phyloP scores from a whole-genome alignment of 2,329 filamentous ascomycete genomes.

The Fusarium compactum region DNA sequence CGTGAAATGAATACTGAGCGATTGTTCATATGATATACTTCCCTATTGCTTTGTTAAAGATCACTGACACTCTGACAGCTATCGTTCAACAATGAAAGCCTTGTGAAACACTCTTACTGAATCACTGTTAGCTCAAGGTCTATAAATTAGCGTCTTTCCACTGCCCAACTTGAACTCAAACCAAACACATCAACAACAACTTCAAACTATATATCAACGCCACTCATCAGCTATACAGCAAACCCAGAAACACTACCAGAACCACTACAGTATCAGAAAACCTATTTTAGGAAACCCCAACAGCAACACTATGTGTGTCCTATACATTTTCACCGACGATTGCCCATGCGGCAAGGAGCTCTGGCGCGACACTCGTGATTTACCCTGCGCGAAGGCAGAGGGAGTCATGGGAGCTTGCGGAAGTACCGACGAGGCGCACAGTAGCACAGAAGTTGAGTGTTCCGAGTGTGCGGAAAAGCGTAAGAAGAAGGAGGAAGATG shows the following conservation, averaged over 20 bases:
- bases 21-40: accelerated
- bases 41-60: accelerated
- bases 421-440: background rate
- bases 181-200: background rate
- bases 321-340: background rate
- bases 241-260: background rate
- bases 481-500: background rate
- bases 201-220: background rate
- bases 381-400: accelerated
- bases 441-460: background rate
- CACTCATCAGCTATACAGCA: background rate
- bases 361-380: background rate
- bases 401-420: background rate
- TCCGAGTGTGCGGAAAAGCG: background rate
- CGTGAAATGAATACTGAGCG: accelerated
- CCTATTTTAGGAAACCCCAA: background rate
- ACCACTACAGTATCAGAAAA: no score
- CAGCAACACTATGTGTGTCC: background rate
- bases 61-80: background rate
- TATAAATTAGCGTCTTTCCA: background rate
- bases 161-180: background rate
- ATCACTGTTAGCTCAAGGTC: background rate
- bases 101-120: background rate
- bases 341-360: background rate
- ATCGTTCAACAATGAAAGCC: background rate